phyloP scores from a whole-genome alignment of 2,329 filamentous ascomycete genomes.

The Stagonosporopsis rhizophila region DNA sequence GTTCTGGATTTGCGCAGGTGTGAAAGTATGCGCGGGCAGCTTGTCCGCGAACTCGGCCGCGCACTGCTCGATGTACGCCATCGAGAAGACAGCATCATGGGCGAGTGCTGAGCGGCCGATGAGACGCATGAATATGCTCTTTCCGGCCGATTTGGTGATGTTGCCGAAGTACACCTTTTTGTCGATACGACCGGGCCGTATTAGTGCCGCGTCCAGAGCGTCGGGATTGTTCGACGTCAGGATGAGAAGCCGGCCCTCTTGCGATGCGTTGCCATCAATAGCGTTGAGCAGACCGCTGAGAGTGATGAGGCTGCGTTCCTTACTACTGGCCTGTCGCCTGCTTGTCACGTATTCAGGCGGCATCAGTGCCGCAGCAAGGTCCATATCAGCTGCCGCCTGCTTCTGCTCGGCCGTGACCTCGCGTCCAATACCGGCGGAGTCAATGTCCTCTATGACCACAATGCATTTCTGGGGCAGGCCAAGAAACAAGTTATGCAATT shows the following conservation, averaged over 20 bases:
- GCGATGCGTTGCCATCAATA: constrained; percentile 80
- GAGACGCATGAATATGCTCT: constrained; percentile 41
- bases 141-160: constrained; percentile 28
- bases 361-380: constrained; percentile 4
- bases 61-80: constrained; percentile 30
- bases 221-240: constrained; percentile 84
- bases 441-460: constrained; percentile 53
- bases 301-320: constrained; percentile 53
- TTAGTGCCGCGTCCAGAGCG: constrained; percentile 73
- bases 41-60: constrained; percentile 36
- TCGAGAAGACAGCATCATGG: constrained; percentile 25
- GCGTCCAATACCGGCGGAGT: constrained; percentile 44
- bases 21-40: constrained; percentile 38
- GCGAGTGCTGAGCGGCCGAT: constrained; percentile 36
- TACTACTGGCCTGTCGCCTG: background rate
- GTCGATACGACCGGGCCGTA: constrained; percentile 75
- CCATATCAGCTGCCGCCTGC: background rate
- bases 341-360: constrained; percentile 16
- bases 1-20: constrained; percentile 43
- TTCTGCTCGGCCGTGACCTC: constrained; percentile 15
- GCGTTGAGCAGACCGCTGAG: constrained; percentile 76
- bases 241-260: constrained; percentile 78
- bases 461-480: constrained; percentile 48
- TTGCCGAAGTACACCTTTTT: constrained; percentile 76
- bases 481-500: constrained; percentile 41